Evolutionary conservation across 192 early-diverging fungal genomes (phyloP).

Genomic region (Jimgerdemannia flammicorona): DNA sequence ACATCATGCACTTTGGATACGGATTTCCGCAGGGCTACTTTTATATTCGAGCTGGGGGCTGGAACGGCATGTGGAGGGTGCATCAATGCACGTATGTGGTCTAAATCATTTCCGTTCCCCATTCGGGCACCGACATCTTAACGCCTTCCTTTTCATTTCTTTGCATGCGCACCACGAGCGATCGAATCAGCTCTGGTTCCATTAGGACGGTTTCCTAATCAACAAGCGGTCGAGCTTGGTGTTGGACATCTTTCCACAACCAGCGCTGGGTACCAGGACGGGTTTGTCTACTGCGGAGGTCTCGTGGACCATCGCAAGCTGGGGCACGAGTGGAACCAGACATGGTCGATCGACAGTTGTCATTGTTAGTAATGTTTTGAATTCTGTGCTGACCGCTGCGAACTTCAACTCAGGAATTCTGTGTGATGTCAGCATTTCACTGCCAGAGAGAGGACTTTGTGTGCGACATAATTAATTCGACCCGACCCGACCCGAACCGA

Average conservation of each 20-base stretch:
- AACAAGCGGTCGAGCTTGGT: constrained; percentile 34
- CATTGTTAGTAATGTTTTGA: too few relatives aligned
- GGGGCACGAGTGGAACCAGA: neutral
- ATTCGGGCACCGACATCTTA: neutral
- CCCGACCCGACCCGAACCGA: too few relatives aligned
- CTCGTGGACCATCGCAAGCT: neutral
- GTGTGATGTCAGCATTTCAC: too few relatives aligned
- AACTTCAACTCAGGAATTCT: too few relatives aligned
- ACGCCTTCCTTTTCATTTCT: neutral
- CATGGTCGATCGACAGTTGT: constrained; percentile 1
- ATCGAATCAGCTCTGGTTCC: constrained; percentile 30
- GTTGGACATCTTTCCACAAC: constrained; percentile 28
- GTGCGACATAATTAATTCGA: too few relatives aligned
- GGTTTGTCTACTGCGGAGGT: neutral
- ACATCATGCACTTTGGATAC: neutral
- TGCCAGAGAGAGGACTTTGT: too few relatives aligned
- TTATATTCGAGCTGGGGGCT: neutral
- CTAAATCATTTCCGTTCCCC: neutral
- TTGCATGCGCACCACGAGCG: neutral
- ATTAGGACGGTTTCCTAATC: constrained; percentile 25
- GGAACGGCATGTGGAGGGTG: neutral
- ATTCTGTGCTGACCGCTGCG: too few relatives aligned
- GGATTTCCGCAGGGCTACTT: neutral
- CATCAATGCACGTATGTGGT: neutral
- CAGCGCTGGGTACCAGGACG: constrained; percentile 16